phyloP scores from a whole-genome alignment of 176 grass and related monocot genomes.

The maize (Zea mays) region DNA sequence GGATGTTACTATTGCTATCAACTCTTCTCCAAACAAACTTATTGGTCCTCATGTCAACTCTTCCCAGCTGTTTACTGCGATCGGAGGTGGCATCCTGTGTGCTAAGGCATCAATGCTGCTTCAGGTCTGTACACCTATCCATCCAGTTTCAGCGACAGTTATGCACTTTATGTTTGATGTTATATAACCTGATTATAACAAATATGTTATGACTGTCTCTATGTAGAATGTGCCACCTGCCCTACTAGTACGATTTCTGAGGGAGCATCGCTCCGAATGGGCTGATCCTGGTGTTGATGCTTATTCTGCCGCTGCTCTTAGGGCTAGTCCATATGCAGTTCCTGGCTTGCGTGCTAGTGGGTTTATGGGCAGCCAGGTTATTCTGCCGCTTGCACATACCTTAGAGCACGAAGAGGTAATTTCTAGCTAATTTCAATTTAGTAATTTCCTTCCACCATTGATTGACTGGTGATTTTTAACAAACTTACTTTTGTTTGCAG shows the following conservation, averaged over 20 bases:
- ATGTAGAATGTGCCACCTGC: slow-evolving; percentile 89
- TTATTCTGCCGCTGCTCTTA: slow-evolving; percentile 78
- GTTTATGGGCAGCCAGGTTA: slow-evolving; percentile 83
- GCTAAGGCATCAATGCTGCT: slow-evolving; percentile 98
- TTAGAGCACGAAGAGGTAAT: slow-evolving; percentile 94
- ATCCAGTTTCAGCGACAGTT: slow-evolving; percentile 3
- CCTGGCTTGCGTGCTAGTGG: slow-evolving; percentile 64
- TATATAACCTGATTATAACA: slow-evolving; percentile 16
- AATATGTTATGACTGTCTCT: not conserved
- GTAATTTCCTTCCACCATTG: not conserved
- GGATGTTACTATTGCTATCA: slow-evolving; percentile 88
- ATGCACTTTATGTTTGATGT: slow-evolving; percentile 9
- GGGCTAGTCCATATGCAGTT: slow-evolving; percentile 74
- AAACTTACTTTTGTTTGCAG: slow-evolving; percentile 44
- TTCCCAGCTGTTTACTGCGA: slow-evolving; percentile 51
- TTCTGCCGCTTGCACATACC: slow-evolving; percentile 90
- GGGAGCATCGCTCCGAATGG: slow-evolving; percentile 94
- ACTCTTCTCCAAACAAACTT: slow-evolving; percentile 85
- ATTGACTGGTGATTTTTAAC: not conserved
- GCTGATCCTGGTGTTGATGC: slow-evolving; percentile 88
- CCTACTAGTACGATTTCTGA: slow-evolving; percentile 81
- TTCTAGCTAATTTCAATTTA: slow-evolving; percentile 19
- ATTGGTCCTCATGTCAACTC: slow-evolving; percentile 62
- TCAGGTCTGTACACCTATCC: slow-evolving; percentile 55
- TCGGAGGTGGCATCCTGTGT: slow-evolving; percentile 83